Percentiles rank a stretch among this genome's conserved stretches.
Conservation (phyloP, 208 protist genomes). For the Histomonas meleagridis region DNA sequence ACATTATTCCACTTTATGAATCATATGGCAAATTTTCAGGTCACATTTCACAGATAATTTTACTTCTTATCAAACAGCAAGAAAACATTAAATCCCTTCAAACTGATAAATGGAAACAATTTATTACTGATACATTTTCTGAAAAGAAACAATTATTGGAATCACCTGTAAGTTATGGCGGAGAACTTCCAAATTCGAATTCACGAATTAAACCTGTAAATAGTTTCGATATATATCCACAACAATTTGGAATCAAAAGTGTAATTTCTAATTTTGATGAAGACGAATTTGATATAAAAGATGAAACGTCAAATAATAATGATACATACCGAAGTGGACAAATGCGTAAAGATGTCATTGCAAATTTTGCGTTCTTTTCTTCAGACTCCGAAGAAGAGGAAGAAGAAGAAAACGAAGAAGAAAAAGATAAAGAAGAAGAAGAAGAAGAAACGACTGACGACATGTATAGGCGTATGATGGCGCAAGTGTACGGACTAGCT, state of each 20-base stretch:
- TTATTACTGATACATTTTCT: neutral
- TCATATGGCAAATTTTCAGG: neutral
- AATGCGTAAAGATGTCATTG: neutral
- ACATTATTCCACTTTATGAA: neutral
- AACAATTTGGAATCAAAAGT: neutral
- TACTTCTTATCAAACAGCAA: neutral
- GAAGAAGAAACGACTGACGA: too few species aligned
- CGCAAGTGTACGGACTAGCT: too few species aligned
- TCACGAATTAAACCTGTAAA: neutral
- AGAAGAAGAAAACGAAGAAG: too few species aligned
- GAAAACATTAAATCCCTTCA: neutral
- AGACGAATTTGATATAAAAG: neutral
- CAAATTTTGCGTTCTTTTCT: neutral
- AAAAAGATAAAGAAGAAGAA: neutral
- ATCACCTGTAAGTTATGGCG: neutral
- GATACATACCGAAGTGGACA: too few species aligned
- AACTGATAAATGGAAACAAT: neutral
- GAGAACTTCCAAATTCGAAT: neutral
- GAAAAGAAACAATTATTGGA: neutral
- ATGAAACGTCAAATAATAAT: neutral
- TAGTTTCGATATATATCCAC: neutral
- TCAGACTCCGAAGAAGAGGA: neutral
- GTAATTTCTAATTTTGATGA: neutral
- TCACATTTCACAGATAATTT: neutral
- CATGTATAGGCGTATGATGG: too few species aligned